Conservation (phyloP, 352 stramenopile species). For the Pythium oligandrum region DNA sequence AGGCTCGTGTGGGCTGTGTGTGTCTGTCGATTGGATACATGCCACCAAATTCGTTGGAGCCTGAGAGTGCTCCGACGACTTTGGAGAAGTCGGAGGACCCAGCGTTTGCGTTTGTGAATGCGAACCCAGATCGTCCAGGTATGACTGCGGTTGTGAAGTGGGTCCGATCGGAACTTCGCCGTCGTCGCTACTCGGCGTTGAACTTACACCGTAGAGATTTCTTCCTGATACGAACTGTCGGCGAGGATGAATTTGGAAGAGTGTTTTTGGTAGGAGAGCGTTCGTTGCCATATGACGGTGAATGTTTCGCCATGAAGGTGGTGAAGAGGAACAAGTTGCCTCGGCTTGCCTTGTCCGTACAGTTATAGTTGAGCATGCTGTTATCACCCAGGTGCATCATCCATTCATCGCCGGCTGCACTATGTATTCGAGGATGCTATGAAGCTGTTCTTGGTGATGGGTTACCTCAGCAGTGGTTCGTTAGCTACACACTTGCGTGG, state of each 20-base stretch:
- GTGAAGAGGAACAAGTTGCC: slow-evolving; percentile 91
- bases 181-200: slow-evolving; percentile 27
- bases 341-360: slow-evolving; percentile 90
- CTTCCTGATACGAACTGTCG: slow-evolving; percentile 96
- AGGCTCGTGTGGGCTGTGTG: slow-evolving; percentile 81
- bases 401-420: slow-evolving; percentile 92
- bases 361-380: slow-evolving; percentile 90
- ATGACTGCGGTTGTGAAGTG: slow-evolving; percentile 87
- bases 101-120: slow-evolving; percentile 76
- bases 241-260: slow-evolving; percentile 96
- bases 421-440: slow-evolving; percentile 93
- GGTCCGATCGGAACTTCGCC: slow-evolving; percentile 59
- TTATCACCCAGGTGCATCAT: slow-evolving; percentile 89
- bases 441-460: slow-evolving; percentile 92
- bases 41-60: slow-evolving; percentile 42
- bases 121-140: slow-evolving; percentile 65
- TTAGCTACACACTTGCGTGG: slow-evolving; percentile 87
- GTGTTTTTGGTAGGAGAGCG: slow-evolving; percentile 97
- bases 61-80: slow-evolving; percentile 61
- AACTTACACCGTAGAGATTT: slow-evolving; percentile 76
- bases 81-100: slow-evolving; percentile 79
- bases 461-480: slow-evolving; percentile 89
- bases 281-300: slow-evolving; percentile 58
- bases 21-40: slow-evolving; percentile 84
- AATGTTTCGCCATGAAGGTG: slow-evolving; percentile 99